Base-by-base conservation (phyloP, 1,284 basidiomycete species). In the Flammula alnicola region DNA sequence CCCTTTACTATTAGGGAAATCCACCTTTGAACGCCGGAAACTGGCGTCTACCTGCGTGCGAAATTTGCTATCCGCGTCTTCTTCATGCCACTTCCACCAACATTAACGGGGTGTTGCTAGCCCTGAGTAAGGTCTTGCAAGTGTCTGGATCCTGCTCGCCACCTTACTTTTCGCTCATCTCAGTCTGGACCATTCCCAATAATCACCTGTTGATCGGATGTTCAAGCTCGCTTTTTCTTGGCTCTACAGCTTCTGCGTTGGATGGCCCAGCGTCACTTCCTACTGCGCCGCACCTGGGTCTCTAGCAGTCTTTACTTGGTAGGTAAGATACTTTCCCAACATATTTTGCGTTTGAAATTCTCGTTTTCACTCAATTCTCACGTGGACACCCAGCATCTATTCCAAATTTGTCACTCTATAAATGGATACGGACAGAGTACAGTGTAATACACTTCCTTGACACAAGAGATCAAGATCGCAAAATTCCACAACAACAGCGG, bases 241-340 rank as follows among this genome's bases (percentile, higher is more conserved):
- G n/a, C 22, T 32, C 29, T 39, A 12, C 16, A 9, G 16, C 51
- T 49, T 53, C 51, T 53, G 16, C 42, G 14, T 36, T 20, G 23
- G 51, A 53, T 53, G 38, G 17, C 46, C 51, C 37, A 49, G 31
- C 46, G 51, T 39, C 27, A 33, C 23, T 29, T 39, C 25, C 36
- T 22, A 33, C n/a, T 49, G 31, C 45, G 51, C 36, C 43, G 33
- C 45, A 33, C 47, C 43, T 48, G 45, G 26, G 20, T 36, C 51
- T 25, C 12, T 33, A 22, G 44, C 44, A 46, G 5, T 27, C n/a
- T 42, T 8, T 19, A 39, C 20, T 36, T 36, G 17, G 32, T 25
- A 44, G 36, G 32, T 19, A 14, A 14, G 31, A n/a, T 12, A 16
- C 32, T 40, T 25, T 25, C 29, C 11, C 31, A 19, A 11, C 19